phyloP scores from a whole-genome alignment of 176 grass and related monocot genomes.

The Oryza longistaminata region DNA sequence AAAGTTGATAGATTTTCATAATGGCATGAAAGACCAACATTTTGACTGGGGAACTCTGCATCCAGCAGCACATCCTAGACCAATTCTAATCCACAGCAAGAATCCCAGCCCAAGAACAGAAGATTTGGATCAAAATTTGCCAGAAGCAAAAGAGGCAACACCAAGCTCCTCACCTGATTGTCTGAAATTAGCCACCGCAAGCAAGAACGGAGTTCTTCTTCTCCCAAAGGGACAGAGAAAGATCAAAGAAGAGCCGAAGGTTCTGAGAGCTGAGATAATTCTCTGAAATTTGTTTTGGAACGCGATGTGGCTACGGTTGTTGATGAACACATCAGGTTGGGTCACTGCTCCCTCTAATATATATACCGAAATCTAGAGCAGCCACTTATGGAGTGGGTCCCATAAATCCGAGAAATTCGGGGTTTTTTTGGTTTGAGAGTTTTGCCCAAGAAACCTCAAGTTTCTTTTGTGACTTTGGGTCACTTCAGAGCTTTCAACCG shows the following conservation, averaged over 20 bases:
- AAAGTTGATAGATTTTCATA: not conserved
- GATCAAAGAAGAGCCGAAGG: not conserved
- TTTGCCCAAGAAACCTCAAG: constrained; percentile 35
- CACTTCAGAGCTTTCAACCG: constrained; percentile 20
- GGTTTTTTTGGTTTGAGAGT: not conserved
- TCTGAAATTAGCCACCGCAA: not conserved
- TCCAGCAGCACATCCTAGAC: not conserved
- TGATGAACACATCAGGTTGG: constrained; percentile 26
- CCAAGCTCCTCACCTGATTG: constrained; percentile 34
- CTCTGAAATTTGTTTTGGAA: constrained; percentile 12
- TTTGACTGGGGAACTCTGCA: constrained; percentile 3
- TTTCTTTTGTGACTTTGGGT: not conserved
- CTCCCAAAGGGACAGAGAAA: not conserved
- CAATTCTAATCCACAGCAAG: not conserved
- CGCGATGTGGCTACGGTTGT: not conserved
- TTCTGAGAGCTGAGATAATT: not conserved
- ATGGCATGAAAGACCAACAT: not conserved
- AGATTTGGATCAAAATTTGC: not conserved
- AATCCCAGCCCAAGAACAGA: not conserved
- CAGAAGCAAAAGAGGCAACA: not conserved
- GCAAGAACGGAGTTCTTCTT: not conserved
- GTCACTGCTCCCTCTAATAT: constrained; percentile 44
- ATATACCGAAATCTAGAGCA: constrained; percentile 35
- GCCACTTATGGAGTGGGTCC: not conserved
- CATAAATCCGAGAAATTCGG: not conserved